Base-by-base conservation (phyloP, 202 grass and related monocot genomes). In the Tripidium arundinaceum region DNA sequence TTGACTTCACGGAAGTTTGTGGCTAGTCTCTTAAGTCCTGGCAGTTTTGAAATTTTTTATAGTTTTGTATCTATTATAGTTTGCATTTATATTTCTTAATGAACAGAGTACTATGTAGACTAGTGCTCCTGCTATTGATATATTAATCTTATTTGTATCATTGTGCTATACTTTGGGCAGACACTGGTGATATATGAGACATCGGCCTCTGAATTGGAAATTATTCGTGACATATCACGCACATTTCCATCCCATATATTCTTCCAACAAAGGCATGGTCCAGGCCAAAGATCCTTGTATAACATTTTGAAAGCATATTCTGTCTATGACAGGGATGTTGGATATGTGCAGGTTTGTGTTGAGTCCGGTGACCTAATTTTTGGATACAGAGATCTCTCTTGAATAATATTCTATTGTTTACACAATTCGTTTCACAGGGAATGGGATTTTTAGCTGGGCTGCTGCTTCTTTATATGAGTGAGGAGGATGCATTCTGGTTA, bases 241-340 rank as follows among this genome's bases (percentile, higher is more conserved):
- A 94, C 95, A 83, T 98, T 98, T 87, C 95, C 95, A 37, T 93
- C 95, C 9, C 95, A 98, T 85, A 86, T 98, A 82, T 98, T 98
- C 82, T 98, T 94, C 63, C 95, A 98, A 84, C 86, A 98, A 83
- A 93, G 95, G 68, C 95, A 98, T 91, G 95, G 95, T 10, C 92
- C 86, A 25, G 95, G 95, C 31, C 95, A 98, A 82, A 94, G 92
- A 84, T 93, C 92, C 52, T 70, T 98, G 47, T 98, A 98, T 79
- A 98, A 98, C 59, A 89, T 98, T 86, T 82, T 98, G 71, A 98
- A 98, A 84, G 95, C 95, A 7, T 98, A 95, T 70, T 95, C 95
- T 41, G 90, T 98, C 37, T 98, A 93, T 84, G 95, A 98, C 46
- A 91, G 92, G 81, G 92, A 95, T 62, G 92, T 98, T 86, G 95